phyloP scores from a whole-genome alignment of 2,329 filamentous ascomycete genomes.

The Trematosphaeria pertusa region DNA sequence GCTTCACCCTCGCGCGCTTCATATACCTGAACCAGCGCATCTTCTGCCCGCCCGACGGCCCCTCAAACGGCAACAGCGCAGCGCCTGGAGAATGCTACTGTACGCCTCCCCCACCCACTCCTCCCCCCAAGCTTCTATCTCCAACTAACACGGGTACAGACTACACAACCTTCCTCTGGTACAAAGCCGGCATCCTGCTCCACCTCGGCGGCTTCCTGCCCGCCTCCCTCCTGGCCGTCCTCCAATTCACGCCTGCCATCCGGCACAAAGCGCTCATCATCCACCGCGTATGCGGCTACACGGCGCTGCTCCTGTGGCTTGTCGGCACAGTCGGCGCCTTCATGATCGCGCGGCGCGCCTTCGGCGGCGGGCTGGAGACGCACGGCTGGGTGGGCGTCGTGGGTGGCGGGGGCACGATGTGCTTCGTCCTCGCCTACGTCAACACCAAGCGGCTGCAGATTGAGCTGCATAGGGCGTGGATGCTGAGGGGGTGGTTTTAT shows the following conservation, averaged over 20 bases:
- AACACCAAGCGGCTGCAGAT: slow-evolving; percentile 68
- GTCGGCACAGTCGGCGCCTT: slow-evolving; percentile 58
- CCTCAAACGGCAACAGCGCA: slow-evolving; percentile 27
- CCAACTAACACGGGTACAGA: too few relatives aligned
- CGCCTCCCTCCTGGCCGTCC: slow-evolving; percentile 47
- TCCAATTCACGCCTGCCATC: slow-evolving; percentile 54
- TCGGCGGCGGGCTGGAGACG: slow-evolving; percentile 62
- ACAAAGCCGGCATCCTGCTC: slow-evolving; percentile 50
- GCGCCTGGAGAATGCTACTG: slow-evolving; percentile 56
- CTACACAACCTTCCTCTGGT: slow-evolving; percentile 40
- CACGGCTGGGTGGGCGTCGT: slow-evolving; percentile 56
- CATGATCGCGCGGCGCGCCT: slow-evolving; percentile 59
- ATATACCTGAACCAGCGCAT: slow-evolving; percentile 57
- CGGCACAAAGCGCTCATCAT: slow-evolving; percentile 58
- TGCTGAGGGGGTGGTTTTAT: slow-evolving; percentile 39
- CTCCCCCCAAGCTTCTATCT: too few relatives aligned
- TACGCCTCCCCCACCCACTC: too few relatives aligned
- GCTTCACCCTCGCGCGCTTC: slow-evolving; percentile 56
- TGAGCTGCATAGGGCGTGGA: slow-evolving; percentile 41
- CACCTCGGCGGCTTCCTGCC: slow-evolving; percentile 53
- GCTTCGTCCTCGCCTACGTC: slow-evolving; percentile 57
- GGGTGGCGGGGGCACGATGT: slow-evolving; percentile 53
- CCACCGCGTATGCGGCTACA: slow-evolving; percentile 68
- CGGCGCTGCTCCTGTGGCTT: slow-evolving; percentile 58
- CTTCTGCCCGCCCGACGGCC: slow-evolving; percentile 25